Evolutionary conservation across 257 asterid genomes (phyloP).

Genomic region (Scutellaria baicalensis): DNA sequence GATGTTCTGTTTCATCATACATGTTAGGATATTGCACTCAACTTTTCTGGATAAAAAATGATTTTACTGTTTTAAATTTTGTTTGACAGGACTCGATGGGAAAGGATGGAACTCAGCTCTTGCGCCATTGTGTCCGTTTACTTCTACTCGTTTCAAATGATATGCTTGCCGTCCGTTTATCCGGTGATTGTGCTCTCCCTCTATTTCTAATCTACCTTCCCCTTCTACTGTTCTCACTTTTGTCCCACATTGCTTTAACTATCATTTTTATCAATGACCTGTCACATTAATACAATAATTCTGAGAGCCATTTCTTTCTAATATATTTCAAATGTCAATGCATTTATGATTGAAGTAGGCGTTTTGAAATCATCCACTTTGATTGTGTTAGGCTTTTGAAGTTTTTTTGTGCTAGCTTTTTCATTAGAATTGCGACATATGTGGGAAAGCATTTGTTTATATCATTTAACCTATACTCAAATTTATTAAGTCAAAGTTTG

Average conservation of each 20-base stretch:
- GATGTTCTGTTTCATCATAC: constrained; percentile 7
- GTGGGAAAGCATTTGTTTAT: neutral
- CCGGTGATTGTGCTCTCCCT: constrained; percentile 46
- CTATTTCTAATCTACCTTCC: neutral
- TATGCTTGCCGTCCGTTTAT: constrained; percentile 82
- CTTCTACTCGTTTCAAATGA: constrained; percentile 87
- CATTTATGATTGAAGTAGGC: neutral
- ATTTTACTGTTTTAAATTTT: constrained; percentile 12
- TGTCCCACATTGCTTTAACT: neutral
- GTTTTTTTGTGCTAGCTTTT: constrained; percentile 4
- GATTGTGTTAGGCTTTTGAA: neutral
- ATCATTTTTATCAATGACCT: neutral
- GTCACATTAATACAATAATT: neutral
- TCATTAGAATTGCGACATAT: neutral
- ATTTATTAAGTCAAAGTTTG: constrained; percentile 3
- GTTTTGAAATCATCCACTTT: neutral
- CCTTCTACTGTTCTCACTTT: neutral
- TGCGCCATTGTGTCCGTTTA: constrained; percentile 95
- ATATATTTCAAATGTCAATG: neutral
- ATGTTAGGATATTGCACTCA: neutral
- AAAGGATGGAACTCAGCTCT: constrained; percentile 96
- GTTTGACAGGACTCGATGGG: constrained; percentile 87
- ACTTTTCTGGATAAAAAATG: constrained; percentile 13
- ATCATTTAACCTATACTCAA: neutral
- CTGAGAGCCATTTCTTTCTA: constrained; percentile 2